Conservation (phyloP, 768 basidiomycete species). For the Strobilomyces dryophilus region DNA sequence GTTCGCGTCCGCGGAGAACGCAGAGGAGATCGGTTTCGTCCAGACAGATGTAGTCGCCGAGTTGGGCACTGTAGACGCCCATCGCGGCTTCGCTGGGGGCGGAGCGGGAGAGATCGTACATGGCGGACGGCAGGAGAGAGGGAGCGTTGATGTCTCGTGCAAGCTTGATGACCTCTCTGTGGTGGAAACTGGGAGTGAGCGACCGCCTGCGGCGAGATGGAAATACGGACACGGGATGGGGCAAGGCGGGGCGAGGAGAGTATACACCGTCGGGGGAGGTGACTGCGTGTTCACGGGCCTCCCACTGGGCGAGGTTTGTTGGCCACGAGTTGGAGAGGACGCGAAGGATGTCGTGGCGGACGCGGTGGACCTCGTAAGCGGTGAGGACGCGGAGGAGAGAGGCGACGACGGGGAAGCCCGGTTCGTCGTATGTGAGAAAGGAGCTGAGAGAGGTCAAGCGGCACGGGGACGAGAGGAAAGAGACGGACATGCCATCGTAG, state of each 20-base stretch:
- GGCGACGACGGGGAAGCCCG: conserved; percentile 51
- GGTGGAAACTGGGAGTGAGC: conserved; percentile 6
- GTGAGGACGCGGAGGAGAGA: conserved; percentile 60
- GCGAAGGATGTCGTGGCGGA: conserved; percentile 55
- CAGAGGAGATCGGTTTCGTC: conserved; percentile 53
- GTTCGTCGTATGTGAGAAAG: conserved; percentile 41
- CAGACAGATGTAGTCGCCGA: conserved; percentile 36
- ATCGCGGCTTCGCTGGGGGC: conserved; percentile 56
- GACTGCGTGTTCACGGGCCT: conserved; percentile 56
- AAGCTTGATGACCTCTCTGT: conserved; percentile 62
- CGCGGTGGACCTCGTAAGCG: conserved; percentile 55
- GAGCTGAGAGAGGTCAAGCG: conserved; percentile 35
- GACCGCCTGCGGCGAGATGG: background rate
- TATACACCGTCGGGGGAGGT: conserved; percentile 49
- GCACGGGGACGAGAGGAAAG: background rate
- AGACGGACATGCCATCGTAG: conserved; percentile 66
- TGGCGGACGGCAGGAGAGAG: conserved; percentile 67
- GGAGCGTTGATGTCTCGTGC: conserved; percentile 52
- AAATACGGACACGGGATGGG: conserved; percentile 64
- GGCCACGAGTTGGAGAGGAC: conserved; percentile 57
- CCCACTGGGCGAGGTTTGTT: conserved; percentile 59
- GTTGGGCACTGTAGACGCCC: conserved; percentile 42
- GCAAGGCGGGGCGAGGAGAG: conserved; percentile 48
- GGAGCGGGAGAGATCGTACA: conserved; percentile 75
- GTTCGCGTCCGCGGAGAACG: conserved; percentile 66